Evolutionary conservation across 768 basidiomycete species (phyloP), one percentile per base, ranked within the genome.

Genomic region (Rhodotorula paludigena): DNA sequence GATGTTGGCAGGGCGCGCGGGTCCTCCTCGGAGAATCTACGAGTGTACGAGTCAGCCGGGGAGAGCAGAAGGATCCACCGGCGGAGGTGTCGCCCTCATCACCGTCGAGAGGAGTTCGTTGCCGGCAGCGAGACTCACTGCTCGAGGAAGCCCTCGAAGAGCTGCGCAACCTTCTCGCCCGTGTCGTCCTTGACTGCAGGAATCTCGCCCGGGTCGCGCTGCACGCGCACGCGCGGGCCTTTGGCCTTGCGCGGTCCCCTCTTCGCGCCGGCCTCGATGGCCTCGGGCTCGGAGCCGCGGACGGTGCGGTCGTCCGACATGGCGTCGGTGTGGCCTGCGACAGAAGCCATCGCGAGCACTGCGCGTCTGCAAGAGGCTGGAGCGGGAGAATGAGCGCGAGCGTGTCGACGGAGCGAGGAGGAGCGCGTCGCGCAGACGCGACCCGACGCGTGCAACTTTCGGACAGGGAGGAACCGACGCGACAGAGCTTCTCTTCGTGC

Each of bases 101-200:
- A 48, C 49, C 20, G 20, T 21, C 38, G 30, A 32, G 21, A n/a
- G 10, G 14, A n/a, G 8, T 1, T 18, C 33, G 45, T 32, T 32
- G 21, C 61, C 39, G 58, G 38, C n/a, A 33, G 56, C 55, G 8
- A 56, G 38, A 82, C 88, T 61, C 77, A 97, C 96, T 86, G 87
- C 81, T 90, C 89, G 60, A 98, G 79, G 80, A 99, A 97, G 3
- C 85, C 84, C 77, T 91, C 89, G 76, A 98, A 97, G 75, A 87
- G 87, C 75, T 93, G 89, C 63, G 88, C 86, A 8, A 98, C 90
- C 74, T 89, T 90, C 81, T 98, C 93, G 60, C 94, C 94, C 28
- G 97, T 94, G 39, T 89, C 87, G 79, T 98, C 96, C 74, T 87
- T 87, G 3, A 98, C 92, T 57, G 90, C 81, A 5, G 92, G 89